Evolutionary conservation across 768 basidiomycete species (phyloP), one percentile per base, ranked within the genome.

Genomic region (Hypholoma fasciculare): DNA sequence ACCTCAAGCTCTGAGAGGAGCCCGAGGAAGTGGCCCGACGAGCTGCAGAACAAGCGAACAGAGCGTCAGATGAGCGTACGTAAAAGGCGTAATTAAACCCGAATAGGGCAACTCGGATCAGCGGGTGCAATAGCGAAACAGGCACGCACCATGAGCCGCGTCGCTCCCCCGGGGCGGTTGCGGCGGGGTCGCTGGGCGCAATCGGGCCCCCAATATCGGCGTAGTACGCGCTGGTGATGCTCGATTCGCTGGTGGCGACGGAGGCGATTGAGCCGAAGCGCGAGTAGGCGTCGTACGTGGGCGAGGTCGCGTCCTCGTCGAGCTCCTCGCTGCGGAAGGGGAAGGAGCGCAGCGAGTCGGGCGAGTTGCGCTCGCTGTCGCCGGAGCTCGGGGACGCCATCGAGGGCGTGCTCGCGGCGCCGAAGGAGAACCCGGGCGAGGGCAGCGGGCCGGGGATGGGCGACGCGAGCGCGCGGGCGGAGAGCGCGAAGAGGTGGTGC

Each of bases 261-360:
- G 85, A 86, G 4, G 80, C 80, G 57, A 87, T 80, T 2, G 86
- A 88, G 3, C 84, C 80, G 64, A 87, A 88, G 60, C 86, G 73
- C 34, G 85, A 81, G 49, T 76, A 78, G 7, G 78, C 74, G 40
- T 76, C 78, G 59, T 80, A 85, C 12, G 80, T 78, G 17, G 74
- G 72, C 19, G 82, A 74, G 19, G 83, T 78, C 14, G 70, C 69
- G 49, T 84, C 85, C 53, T 86, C 83, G 49, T 86, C 85, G 23
- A 77, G 73, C 50, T 85, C 84, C 54, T 75, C 70, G 30, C 71
- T 77, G 57, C 69, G 78, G 72, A 79, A 84, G 61, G 64, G 70
- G 69, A 80, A 83, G 1, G 79, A 77, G 51, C 71, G 68, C 26
- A 76, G 67, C 30, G 77, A 76, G 54, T 85, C 84, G 4, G 86